A percentile compares a stretch with the other conserved stretches of the same genome.
phyloP scores from a whole-genome alignment of 371 early-diverging fungal species.

The Mortierella polycephala region DNA sequence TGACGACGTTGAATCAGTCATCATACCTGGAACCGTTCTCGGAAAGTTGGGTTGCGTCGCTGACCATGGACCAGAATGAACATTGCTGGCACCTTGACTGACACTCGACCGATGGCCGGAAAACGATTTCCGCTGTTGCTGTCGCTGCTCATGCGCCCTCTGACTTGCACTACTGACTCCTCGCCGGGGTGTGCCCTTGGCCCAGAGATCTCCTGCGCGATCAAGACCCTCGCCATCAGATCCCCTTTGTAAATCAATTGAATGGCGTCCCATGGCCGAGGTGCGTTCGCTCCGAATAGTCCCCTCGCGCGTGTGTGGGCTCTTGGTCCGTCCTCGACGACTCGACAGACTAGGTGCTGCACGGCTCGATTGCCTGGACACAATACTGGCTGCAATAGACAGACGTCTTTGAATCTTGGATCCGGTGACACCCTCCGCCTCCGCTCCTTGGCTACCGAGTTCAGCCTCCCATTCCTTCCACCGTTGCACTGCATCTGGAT shows the following conservation, averaged over 20 bases:
- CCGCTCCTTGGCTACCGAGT: constrained; percentile 46
- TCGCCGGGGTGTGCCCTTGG: constrained; percentile 11
- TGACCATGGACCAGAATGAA: constrained; percentile 14
- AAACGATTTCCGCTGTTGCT: constrained; percentile 6
- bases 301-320: constrained; percentile 7
- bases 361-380: constrained; percentile 35
- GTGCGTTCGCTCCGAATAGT: constrained; percentile 8
- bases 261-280: constrained; percentile 12
- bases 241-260: constrained; percentile 20
- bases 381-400: constrained; percentile 53
- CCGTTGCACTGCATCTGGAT: constrained; percentile 50
- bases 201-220: constrained; percentile 21
- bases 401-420: constrained; percentile 48
- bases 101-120: background rate
- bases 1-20: background rate
- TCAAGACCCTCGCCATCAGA: constrained; percentile 19
- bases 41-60: constrained; percentile 30
- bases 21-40: constrained; percentile 1
- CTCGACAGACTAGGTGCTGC: constrained; percentile 24
- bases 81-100: constrained; percentile 1
- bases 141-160: constrained; percentile 10
- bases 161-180: constrained; percentile 32
- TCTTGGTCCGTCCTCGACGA: constrained; percentile 19
- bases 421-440: constrained; percentile 48
- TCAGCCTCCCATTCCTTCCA: constrained; percentile 54